Base-by-base conservation (phyloP, 192 early-diverging fungal genomes). In the Geranomyces variabilis region DNA sequence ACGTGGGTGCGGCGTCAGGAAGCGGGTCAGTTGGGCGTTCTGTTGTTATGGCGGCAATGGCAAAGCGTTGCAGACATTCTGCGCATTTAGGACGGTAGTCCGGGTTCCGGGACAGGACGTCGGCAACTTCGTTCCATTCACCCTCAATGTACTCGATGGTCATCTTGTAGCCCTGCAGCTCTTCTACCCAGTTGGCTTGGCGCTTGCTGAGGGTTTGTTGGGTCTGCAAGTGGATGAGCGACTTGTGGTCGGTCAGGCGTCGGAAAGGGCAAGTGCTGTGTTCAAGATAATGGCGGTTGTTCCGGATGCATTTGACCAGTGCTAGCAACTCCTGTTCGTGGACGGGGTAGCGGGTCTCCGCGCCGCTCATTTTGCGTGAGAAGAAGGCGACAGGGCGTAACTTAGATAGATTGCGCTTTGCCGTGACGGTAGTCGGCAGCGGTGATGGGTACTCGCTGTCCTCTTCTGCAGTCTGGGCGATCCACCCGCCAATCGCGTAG, bases 151-250 rank as follows among this genome's bases (percentile, higher is more conserved):
- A 75, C n/a, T 69, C 19, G 28, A 77, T 67, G 17, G 72, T 36
- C 57, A 67, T 21, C 17, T 69, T 55, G 56, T 14, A 58, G 12
- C 21, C 14, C 41, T 69, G 56, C 1, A 69, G 67, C 12, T 24
- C 14, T 24, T 69, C 55, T 29, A 71, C 53, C 77, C 77, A 84
- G 0, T 67, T 60, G 45, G 73, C 76, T 29, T 82, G 82, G 1
- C 81, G 51, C 9, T 69, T 58, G 19, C 67, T 77, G 7, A 81
- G 68, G n/a, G 69, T 33, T 0, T 15, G 57, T 1, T 67, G 74
- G 0, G 69, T 73, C 5, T 62, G 67, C 17, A 84, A 80, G 19
- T 79, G 80, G 17, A 74, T 63, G n/a, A 83, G 63, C 49, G 81
- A 81, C 21, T 72, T 69, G 44, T 86, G 84, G 55, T 69, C 55